phyloP scores from a whole-genome alignment of 1,284 basidiomycete genomes.

The Tylopilus orsonianus region DNA sequence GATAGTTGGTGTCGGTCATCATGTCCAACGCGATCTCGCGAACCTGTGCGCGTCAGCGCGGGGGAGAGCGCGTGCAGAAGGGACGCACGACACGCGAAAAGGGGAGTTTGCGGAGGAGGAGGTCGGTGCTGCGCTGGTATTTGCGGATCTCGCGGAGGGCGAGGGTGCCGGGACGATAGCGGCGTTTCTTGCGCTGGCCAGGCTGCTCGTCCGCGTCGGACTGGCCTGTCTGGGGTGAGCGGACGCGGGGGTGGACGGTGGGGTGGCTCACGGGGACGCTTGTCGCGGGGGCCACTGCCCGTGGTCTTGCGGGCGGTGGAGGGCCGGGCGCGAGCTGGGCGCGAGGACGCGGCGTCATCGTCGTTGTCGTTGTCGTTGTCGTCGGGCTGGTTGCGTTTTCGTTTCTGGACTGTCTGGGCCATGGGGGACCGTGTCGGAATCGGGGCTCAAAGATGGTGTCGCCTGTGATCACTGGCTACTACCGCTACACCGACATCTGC shows the following conservation, averaged over 20 bases:
- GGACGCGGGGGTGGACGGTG: conserved; percentile 3
- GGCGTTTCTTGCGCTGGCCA: conserved; percentile 48
- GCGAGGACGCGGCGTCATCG: conserved; percentile 36
- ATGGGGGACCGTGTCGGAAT: conserved; percentile 30
- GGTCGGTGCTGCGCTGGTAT: conserved; percentile 91
- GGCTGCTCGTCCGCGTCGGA: conserved; percentile 29
- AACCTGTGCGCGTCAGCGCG: conserved; percentile 54
- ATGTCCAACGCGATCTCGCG: conserved; percentile 89
- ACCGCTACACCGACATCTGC: conserved; percentile 77
- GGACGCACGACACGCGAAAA: conserved; percentile 85
- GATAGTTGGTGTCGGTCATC: conserved; percentile 70
- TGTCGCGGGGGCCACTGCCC: conserved; percentile 45
- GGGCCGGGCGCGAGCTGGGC: conserved; percentile 49
- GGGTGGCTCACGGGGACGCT: conserved; percentile 25
- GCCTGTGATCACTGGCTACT: conserved; percentile 64
- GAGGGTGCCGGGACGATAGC: conserved; percentile 84
- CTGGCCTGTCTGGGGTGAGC: conserved; percentile 16
- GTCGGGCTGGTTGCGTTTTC: conserved; percentile 34
- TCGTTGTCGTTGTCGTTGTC: conserved; percentile 40
- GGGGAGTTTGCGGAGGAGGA: conserved; percentile 84
- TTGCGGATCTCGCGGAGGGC: conserved; percentile 90
- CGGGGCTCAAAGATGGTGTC: conserved; percentile 27
- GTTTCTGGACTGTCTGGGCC: conserved; percentile 51
- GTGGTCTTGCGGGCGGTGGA: conserved; percentile 76
- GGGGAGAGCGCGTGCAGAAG: not conserved